Evolutionary conservation across 2,329 filamentous ascomycete species (phyloP), one percentile per base, ranked within the genome.

Genomic region (Microdochium paspali): DNA sequence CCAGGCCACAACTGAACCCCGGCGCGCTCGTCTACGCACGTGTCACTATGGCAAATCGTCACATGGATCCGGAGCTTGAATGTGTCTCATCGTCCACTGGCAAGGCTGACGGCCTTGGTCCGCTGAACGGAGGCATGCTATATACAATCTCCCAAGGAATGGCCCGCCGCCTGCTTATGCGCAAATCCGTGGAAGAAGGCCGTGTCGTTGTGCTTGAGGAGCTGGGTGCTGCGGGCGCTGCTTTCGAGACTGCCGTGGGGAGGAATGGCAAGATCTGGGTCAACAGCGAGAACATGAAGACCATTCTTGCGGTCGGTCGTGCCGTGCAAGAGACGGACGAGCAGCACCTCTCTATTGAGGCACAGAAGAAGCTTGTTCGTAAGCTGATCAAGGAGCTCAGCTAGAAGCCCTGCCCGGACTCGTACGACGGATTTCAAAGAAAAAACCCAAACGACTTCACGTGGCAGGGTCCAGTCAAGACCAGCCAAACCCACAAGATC

Each of bases 211-310:
- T 96, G 24, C 66, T 97, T 48, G 87, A 95, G 53, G 86, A 89
- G 60, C 69, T 97, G 13, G 90, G 84, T 3, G 65, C 61, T 3
- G 82, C 83, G 49, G 91, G 88, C 47, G 67, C 95, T 13, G 82
- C 86, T 20, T 98, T 97, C 63, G 93, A 98, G 72, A 87, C 94
- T 50, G 91, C 91, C 0, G 87, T 95, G 9, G 93, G 93, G 18
- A 80, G 89, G 59, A 98, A 98, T 65, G 93, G 93, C 35, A 84
- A 81, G 63, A 79, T 97, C 21, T 97, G 93, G 90, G 86, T 97
- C 13, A 84, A 91, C 60, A 90, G 85, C 54, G 86, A 85, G 24
- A 85, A 74, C 51, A 69, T 84, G 31, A 85, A 78, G 67, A 82
- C 81, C 26, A 84, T 90, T 7, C 70, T 95, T 51, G 77, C 81